These are phyloP conservation scores for Microdochium bolleyi DNA, from an alignment of 2,329 filamentous ascomycete species.

Conservation along the genomic window DNA sequence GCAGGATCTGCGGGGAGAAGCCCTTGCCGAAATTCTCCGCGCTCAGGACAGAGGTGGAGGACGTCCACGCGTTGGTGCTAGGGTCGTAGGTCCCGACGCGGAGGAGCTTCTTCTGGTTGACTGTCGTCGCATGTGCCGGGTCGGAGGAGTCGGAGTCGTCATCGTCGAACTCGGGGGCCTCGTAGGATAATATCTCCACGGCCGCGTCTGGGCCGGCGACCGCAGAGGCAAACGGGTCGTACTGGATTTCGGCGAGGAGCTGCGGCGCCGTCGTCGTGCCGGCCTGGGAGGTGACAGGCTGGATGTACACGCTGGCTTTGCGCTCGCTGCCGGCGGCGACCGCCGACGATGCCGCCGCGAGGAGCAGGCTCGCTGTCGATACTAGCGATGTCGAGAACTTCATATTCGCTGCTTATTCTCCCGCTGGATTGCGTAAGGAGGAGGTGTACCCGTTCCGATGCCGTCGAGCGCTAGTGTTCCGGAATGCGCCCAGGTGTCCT, in stretches of 20 bases:
- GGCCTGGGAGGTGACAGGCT: slow-evolving; percentile 32
- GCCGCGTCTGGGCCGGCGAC: background rate
- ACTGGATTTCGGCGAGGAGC: slow-evolving; percentile 47
- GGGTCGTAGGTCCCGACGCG: slow-evolving; percentile 51
- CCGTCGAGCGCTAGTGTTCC: too few species aligned
- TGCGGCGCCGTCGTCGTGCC: slow-evolving; percentile 26
- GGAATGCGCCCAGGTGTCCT: too few species aligned
- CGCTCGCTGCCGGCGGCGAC: slow-evolving; percentile 27
- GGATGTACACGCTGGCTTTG: slow-evolving; percentile 45
- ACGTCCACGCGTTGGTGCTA: slow-evolving; percentile 36
- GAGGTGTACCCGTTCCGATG: too few species aligned
- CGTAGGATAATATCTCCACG: slow-evolving; percentile 40
- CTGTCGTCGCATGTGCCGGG: background rate
- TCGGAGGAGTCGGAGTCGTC: slow-evolving; percentile 1
- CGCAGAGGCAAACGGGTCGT: slow-evolving; percentile 30
- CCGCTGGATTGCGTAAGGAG: slow-evolving; percentile 2
- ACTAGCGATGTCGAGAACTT: slow-evolving; percentile 24
- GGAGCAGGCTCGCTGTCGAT: slow-evolving; percentile 32
- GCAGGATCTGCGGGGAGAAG: slow-evolving; percentile 47
- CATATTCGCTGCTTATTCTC: slow-evolving; percentile 25
- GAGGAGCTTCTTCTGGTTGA: slow-evolving; percentile 27
- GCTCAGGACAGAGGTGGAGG: slow-evolving; percentile 47
- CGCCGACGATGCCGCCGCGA: slow-evolving; percentile 26
- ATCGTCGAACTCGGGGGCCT: slow-evolving; percentile 41
- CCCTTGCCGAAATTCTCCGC: slow-evolving; percentile 53